Evolutionary conservation across 2,329 filamentous ascomycete genomes (phyloP), one percentile per base, ranked within the genome.

Genomic region (Fusarium sp.): DNA sequence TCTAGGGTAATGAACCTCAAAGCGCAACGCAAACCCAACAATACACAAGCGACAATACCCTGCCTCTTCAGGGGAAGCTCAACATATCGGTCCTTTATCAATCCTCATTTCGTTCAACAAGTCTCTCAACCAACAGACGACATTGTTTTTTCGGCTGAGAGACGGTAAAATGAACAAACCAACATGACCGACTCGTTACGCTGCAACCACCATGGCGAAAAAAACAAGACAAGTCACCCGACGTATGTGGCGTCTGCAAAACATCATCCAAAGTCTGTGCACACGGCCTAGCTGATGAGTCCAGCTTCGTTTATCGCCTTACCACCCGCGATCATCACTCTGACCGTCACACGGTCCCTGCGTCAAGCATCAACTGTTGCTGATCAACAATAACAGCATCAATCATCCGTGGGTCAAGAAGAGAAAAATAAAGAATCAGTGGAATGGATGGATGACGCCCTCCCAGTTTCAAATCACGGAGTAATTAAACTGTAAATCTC

Each of bases 401-500:
- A 28, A 20, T n/a, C 14, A 30, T 37, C 2, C 18, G 21, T 40
- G 20, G 32, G n/a, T 25, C 14, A 18, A 30, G 13, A 7, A 30
- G 28, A 14, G 2, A 32, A 20, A 12, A 20, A 23, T 12, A 14
- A 16, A 34, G 28, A 28, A 34, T 34, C 8, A 37, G 16, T 10
- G 34, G 2, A 7, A n/a, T 3, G 9, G 9, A 6, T n/a, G 0
- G 16, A 37, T 18, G 32, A n/a, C 32, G 16, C 32, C 47, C 27
- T 23, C 11, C 16, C 1, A 34, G 47, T 49, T 49, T 34, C 30
- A 25, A n/a, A 34, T 50, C 21, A 37, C 28, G 47, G 21, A 50
- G 47, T 50, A 50, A 50, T 50, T 50, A 50, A 50, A 50, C 47
- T 50, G 30, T 50, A 50, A 50, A 50, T 50, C 34, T 50, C 30